A percentile compares a stretch with the other conserved stretches of the same genome.
Conservation (phyloP, 1,284 basidiomycete species). For the Apiotrichum veenhuisii region DNA sequence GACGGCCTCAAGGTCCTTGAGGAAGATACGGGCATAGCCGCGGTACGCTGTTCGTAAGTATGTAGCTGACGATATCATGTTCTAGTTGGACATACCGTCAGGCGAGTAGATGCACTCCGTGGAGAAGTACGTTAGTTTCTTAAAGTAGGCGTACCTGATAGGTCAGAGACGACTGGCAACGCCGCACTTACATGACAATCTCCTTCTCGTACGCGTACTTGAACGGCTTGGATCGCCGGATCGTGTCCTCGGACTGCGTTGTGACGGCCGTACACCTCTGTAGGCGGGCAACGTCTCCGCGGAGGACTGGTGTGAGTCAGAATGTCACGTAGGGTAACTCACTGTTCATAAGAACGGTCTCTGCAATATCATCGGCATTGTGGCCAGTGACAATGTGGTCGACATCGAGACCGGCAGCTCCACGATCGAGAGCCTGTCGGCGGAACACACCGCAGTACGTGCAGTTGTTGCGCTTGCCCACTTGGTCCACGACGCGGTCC, state of each 20-base stretch:
- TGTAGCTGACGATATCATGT: not conserved
- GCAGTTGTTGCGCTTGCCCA: slow-evolving; percentile 98
- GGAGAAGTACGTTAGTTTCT: slow-evolving; percentile 96
- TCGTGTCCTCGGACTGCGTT: slow-evolving; percentile 88
- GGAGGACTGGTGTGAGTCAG: slow-evolving; percentile 65
- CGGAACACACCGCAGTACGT: slow-evolving; percentile 99
- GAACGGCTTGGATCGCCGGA: slow-evolving; percentile 96
- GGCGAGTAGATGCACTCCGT: slow-evolving; percentile 99
- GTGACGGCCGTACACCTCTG: slow-evolving; percentile 92
- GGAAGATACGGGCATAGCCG: slow-evolving; percentile 87
- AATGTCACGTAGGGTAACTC: slow-evolving; percentile 28
- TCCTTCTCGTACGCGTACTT: slow-evolving; percentile 99
- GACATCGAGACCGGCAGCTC: slow-evolving; percentile 80
- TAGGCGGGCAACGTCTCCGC: slow-evolving; percentile 91
- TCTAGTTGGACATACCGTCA: slow-evolving; percentile 53
- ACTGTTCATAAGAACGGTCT: slow-evolving; percentile 99
- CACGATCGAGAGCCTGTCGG: slow-evolving; percentile 90
- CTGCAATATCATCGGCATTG: slow-evolving; percentile 98
- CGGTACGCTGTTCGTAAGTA: slow-evolving; percentile 66
- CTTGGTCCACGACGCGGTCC: slow-evolving; percentile 89
- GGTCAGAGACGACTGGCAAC: not conserved
- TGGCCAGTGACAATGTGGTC: slow-evolving; percentile 99
- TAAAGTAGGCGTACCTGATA: slow-evolving; percentile 94
- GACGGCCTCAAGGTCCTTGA: slow-evolving; percentile 92
- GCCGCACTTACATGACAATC: slow-evolving; percentile 79